Evolutionary conservation across 2,329 filamentous ascomycete species (phyloP), one percentile per base, ranked within the genome.

Genomic region (Hortaea sp.): DNA sequence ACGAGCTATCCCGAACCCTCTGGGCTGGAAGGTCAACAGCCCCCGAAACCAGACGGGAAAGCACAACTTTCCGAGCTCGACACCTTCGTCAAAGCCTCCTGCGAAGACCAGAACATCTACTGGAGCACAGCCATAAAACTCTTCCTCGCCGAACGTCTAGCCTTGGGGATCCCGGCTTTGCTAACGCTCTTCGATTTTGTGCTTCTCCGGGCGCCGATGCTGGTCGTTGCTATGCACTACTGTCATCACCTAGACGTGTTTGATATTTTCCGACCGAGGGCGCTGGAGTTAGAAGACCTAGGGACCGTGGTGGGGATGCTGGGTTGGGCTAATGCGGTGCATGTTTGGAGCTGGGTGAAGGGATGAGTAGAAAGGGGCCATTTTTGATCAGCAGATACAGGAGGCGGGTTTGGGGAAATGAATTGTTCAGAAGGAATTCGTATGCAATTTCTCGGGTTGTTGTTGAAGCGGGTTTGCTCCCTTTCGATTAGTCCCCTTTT

Each of bases 61-160:
- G 53, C 62, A 31, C 58, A 60, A 0, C 63, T 58, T 34, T 69
- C 69, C 1, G 64, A 67, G 20, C 45, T 72, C 29, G 69, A 72
- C 44, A 43, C 44, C 2, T 69, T 65, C 51, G 62, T 68, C 1
- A 58, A 55, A 42, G 44, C 35, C 12, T 44, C 39, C 31, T 39
- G 38, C 45, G 41, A 45, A 5, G 54, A 61, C 27, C 52, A 56
- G 27, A 57, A 53, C 28, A 31, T 53, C 1, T 73, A 72, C 49
- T 56, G 67, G 31, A 58, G 64, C 34, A 59, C 57, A 5, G 62
- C 63, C 7, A 63, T 63, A 3, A 67, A 67, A 49, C 45, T 69
- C 0, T 71, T 72, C 49, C 49, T 72, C 3, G 69, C 69, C 2
- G 62, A 70, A 49, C 56, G 67, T 2, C 59, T 66, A 27, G 57